Evolutionary conservation across 1,139 yeast genomes (phyloP), one percentile per base, ranked within the genome.

Genomic region (Blastobotrys buckinghamii): DNA sequence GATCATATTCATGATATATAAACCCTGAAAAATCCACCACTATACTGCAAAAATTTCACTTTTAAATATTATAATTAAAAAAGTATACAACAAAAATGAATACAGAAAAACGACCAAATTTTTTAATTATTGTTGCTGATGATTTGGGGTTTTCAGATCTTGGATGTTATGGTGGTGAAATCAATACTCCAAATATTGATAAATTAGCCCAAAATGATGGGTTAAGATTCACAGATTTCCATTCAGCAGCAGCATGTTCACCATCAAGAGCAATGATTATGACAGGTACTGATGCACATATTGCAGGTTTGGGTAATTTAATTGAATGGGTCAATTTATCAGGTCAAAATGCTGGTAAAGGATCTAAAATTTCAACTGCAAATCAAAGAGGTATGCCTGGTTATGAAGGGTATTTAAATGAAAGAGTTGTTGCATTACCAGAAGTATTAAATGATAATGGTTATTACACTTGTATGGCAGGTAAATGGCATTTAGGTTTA

Each of bases 231-330:
- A 77, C 82, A 22, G 79, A 79, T 55, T 79, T 77, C 62, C 83
- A 79, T 53, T 76, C 84, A 2, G 84, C 84, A 2, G 74, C 83
- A 1, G 83, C 84, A 2, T 79, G 84, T 55, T 78, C 83, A 1
- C 84, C 84, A 2, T 79, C 84, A 0, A 65, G 84, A 52, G 78
- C 83, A 12, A 79, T 79, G 81, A 66, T 79, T 8, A 64, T 79
- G 39, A 75, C 81, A 1, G 84, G 84, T 1, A 78, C 82, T 0
- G 83, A 78, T 54, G 77, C 78, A 56, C 83, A 78, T 51, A 73
- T 78, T 59, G 82, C 82, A 8, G 83, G 83, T 0, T 61, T 78
- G 49, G 82, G 82, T 3, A 81, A 78, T 58, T 77, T 78, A 82
- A 75, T 73, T 0, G 83, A 78, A 57, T 61, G 66, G 38, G 75